Evolutionary conservation across 2,329 filamentous ascomycete species (phyloP), one percentile per base, ranked within the genome.

Genomic region (Hypoxylon sp.): DNA sequence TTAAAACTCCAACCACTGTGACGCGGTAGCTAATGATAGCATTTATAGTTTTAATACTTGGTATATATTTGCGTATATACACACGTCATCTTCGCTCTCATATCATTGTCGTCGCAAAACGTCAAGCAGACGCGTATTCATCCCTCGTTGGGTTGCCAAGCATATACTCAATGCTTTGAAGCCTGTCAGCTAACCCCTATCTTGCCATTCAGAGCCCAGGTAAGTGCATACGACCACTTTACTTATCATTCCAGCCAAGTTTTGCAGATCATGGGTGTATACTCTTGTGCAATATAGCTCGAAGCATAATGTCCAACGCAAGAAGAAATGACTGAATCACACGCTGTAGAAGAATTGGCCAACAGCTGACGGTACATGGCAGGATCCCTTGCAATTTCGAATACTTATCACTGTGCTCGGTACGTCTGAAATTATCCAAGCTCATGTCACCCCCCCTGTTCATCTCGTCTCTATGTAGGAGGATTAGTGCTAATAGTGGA

Each of bases 401-500:
- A 35, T 6, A 47, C 46, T 31, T 58, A 47, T 49, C 17, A 36
- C 38, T 38, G 37, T 21, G 35, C 43, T 32, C 41, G 43, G 51
- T 58, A 58, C n/a, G 55, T 54, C 44, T 25, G 52, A 54, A 51
- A 55, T 44, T 15, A 49, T 56, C 46, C 40, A 49, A 58, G 43
- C 54, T 51, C 52, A 52, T 40, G 41, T 41, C 52, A 37, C 12
- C 37, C 25, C 45, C 53, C 58, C 52, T 50, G 48, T n/a, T n/a
- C n/a, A 13, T 48, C 40, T 55, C 44, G 40, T 50, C 30, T 30
- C 30, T 51, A 42, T 46, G 25, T 30, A 41, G 44, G 49, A 46
- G 48, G 48, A 42, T 32, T 59, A 53, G 54, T 61, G 54, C 56
- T 62, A 57, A 63, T 62, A 43, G 63, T 64, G 61, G 63, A 58